phyloP scores from a whole-genome alignment of 108 stramenopile species.

The Pseudonitzschia pungens region DNA sequence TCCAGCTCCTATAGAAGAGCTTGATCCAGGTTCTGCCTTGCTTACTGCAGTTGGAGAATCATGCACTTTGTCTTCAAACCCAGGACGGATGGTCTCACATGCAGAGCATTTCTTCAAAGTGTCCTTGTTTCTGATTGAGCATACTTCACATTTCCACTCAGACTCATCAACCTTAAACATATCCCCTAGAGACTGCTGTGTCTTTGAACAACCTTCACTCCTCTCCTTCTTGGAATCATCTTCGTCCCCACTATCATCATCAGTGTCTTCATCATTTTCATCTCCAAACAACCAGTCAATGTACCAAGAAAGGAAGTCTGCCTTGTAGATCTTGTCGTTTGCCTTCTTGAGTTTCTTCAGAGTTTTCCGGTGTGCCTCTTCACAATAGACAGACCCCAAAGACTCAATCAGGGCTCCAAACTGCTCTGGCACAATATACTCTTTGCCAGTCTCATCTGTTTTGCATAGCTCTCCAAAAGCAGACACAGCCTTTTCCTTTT shows the following conservation, averaged over 20 bases:
- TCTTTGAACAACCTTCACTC: conserved; percentile 13
- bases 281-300: conserved; percentile 83
- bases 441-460: conserved; percentile 20
- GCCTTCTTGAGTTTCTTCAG: conserved; percentile 54
- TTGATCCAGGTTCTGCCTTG: background rate
- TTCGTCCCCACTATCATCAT: conserved; percentile 51
- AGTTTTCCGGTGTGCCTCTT: conserved; percentile 75
- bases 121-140: conserved; percentile 70
- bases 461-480: conserved; percentile 38
- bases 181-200: conserved; percentile 30
- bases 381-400: conserved; percentile 86
- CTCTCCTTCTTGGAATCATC: conserved; percentile 8
- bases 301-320: conserved; percentile 81
- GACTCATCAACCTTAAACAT: conserved; percentile 56
- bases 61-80: conserved; percentile 34
- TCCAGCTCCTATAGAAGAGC: conserved; percentile 45
- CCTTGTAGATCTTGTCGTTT: conserved; percentile 28
- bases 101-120: conserved; percentile 56
- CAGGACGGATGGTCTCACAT: conserved; percentile 80
- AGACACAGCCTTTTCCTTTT: conserved; percentile 51
- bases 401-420: conserved; percentile 74
- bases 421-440: conserved; percentile 38
- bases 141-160: conserved; percentile 85
- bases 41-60: background rate
- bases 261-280: conserved; percentile 43